phyloP scores from a whole-genome alignment of 179 eudicot genomes.

The Nepenthes alata region DNA sequence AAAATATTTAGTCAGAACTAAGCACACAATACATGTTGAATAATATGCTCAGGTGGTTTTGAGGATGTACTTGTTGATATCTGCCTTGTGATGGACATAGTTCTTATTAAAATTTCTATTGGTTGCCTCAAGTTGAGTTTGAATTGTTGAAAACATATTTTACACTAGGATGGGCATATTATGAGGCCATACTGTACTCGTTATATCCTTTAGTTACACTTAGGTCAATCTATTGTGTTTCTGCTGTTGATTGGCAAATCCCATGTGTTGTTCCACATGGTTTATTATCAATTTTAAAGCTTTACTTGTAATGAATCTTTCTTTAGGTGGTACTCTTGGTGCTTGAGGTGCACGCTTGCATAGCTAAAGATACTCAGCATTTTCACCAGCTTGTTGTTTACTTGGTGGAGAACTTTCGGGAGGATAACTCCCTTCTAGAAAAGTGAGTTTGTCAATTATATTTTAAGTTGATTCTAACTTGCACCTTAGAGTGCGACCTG shows the following conservation, averaged over 20 bases:
- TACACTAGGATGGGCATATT: too few relatives aligned
- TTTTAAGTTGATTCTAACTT: constrained; percentile 7
- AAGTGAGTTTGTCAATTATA: constrained; percentile 39
- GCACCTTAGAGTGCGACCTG: background rate
- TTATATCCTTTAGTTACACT: too few relatives aligned
- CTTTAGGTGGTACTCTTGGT: constrained; percentile 85
- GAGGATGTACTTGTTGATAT: too few relatives aligned
- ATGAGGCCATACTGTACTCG: too few relatives aligned
- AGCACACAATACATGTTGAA: too few relatives aligned
- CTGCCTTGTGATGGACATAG: too few relatives aligned
- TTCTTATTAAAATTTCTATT: too few relatives aligned
- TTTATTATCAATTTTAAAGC: constrained; percentile 1
- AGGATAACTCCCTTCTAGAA: constrained; percentile 70
- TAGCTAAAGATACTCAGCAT: constrained; percentile 65
- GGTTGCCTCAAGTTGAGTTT: too few relatives aligned
- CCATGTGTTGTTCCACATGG: background rate
- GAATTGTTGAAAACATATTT: too few relatives aligned
- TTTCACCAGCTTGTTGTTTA: constrained; percentile 74
- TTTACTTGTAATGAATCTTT: background rate
- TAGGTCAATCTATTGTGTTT: background rate
- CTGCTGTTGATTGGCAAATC: background rate
- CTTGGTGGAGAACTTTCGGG: constrained; percentile 62
- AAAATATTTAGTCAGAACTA: too few relatives aligned
- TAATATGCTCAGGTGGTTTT: too few relatives aligned
- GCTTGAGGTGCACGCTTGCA: constrained; percentile 96